These are phyloP conservation scores for Phylloporus rhodoxanthus DNA, from an alignment of 768 basidiomycete genomes.

Conservation along the genomic window DNA sequence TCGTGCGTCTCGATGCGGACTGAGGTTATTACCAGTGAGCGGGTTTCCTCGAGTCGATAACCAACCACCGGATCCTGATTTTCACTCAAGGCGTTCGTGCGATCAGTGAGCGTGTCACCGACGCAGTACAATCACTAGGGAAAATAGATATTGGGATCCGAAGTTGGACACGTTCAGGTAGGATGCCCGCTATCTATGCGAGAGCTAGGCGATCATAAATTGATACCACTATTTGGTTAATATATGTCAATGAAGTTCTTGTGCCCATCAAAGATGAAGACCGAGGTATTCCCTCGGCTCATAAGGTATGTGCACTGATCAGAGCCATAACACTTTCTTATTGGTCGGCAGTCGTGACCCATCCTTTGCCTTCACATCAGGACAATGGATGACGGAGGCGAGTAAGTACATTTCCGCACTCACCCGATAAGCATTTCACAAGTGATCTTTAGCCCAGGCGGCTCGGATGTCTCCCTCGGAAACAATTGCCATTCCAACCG, in stretches of 20 bases:
- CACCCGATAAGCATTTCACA: neutral
- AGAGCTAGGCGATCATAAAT: constrained; percentile 34
- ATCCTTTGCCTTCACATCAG: constrained; percentile 56
- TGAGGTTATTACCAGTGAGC: constrained; percentile 48
- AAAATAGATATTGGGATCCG: constrained; percentile 27
- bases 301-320: constrained; percentile 41
- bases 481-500: constrained; percentile 49
- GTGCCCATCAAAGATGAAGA: constrained; percentile 62
- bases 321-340: neutral
- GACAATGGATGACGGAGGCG: constrained; percentile 84
- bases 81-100: constrained; percentile 45
- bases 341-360: constrained; percentile 73
- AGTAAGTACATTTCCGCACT: constrained; percentile 1
- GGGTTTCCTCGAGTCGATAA: neutral
- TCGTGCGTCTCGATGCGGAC: constrained; percentile 53
- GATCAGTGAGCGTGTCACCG: constrained; percentile 35
- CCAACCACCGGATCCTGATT: neutral
- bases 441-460: constrained; percentile 46
- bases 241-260: constrained; percentile 37
- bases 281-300: constrained; percentile 48
- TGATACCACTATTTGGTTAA: neutral
- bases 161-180: constrained; percentile 34
- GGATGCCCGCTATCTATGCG: constrained; percentile 75
- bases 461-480: constrained; percentile 75
- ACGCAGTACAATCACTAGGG: constrained; percentile 77